Evolutionary conservation across 1,284 basidiomycete genomes (phyloP).

Genomic region (Heliocybe sulcata): DNA sequence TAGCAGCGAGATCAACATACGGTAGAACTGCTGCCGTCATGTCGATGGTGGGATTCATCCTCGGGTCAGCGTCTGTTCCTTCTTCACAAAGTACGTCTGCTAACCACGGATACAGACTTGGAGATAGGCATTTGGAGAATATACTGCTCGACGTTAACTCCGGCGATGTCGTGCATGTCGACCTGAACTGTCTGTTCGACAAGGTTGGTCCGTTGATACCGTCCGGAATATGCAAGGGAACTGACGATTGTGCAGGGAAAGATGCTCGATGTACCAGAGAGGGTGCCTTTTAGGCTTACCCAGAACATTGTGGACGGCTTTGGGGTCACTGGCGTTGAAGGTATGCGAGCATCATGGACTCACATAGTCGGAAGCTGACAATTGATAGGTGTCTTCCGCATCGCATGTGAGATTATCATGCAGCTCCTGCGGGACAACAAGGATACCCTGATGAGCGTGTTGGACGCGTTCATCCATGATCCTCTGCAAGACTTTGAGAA

Average conservation of each 20-base stretch:
- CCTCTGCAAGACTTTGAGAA: conserved; percentile 96
- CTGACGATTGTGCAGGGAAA: conserved; percentile 53
- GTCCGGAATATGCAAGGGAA: not conserved
- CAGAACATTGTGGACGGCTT: conserved; percentile 93
- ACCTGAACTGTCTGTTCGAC: conserved; percentile 98
- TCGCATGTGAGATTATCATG: conserved; percentile 89
- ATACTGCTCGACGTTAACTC: conserved; percentile 87
- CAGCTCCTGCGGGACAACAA: conserved; percentile 85
- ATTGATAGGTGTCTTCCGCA: conserved; percentile 77
- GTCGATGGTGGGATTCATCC: conserved; percentile 97
- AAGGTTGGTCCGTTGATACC: conserved; percentile 45
- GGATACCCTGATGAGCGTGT: conserved; percentile 92
- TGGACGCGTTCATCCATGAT: conserved; percentile 98
- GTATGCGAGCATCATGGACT: conserved; percentile 25
- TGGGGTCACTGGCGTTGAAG: conserved; percentile 93
- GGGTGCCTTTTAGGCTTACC: conserved; percentile 93
- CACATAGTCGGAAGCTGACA: not conserved
- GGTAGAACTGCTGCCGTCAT: conserved; percentile 93
- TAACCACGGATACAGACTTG: conserved; percentile 56
- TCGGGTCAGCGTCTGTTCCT: conserved; percentile 63
- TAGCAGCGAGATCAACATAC: conserved; percentile 83
- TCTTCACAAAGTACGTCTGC: not conserved
- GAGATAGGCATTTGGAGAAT: conserved; percentile 96
- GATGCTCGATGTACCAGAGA: conserved; percentile 85
- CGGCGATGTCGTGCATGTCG: conserved; percentile 94